Percentiles rank a stretch among this genome's conserved stretches.
phyloP scores from a whole-genome alignment of 495 filamentous ascomycete species.

The Neurospora tetrasperma region DNA sequence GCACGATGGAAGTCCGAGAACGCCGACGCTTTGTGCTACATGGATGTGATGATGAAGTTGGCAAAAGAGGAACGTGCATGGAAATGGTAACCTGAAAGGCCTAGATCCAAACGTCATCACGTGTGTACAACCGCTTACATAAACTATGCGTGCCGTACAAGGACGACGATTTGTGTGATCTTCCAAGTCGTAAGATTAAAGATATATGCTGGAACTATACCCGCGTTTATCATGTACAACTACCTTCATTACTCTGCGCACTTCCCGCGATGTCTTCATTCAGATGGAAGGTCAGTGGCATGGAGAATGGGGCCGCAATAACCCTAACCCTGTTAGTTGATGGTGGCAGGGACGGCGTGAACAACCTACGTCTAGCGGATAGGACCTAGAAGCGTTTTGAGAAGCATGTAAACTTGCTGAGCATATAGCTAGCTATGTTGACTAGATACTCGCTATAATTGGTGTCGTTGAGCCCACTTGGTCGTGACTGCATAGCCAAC shows the following conservation, averaged over 20 bases:
- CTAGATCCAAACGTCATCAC: background rate
- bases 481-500: conserved; percentile 14
- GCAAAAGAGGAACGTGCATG: background rate
- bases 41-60: background rate
- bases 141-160: background rate
- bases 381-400: background rate
- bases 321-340: background rate
- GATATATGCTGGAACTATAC: background rate
- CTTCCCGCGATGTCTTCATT: background rate
- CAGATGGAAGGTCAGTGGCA: background rate
- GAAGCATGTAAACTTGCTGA: background rate
- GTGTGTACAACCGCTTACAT: background rate
- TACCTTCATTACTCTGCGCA: background rate
- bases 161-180: background rate
- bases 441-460: background rate
- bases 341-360: background rate
- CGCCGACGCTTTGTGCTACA: background rate
- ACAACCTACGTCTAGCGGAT: background rate
- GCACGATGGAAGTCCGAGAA: background rate
- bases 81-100: background rate
- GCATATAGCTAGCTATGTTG: background rate
- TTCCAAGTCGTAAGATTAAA: background rate
- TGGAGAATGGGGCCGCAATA: background rate
- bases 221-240: background rate
- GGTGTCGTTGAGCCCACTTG: conserved; percentile 17